Conservation (phyloP, 306 rosid species). For the Trichosanthes truncata region DNA sequence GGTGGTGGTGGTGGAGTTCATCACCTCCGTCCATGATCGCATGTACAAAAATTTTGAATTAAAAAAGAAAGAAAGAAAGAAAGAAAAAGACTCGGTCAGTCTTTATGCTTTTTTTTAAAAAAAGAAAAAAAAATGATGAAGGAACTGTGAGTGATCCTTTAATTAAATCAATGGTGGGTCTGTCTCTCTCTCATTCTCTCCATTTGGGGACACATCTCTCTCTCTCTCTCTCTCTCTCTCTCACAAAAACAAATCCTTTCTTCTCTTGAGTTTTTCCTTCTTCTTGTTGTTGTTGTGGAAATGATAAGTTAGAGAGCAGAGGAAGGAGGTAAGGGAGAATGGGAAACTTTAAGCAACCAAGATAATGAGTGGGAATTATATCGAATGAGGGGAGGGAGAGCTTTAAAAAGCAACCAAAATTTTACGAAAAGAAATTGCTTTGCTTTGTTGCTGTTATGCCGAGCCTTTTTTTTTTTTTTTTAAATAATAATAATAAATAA, state of each 20-base stretch:
- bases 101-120: background rate
- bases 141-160: background rate
- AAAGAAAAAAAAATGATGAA: background rate
- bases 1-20: constrained; percentile 46
- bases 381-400: constrained; percentile 45
- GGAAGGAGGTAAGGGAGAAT: background rate
- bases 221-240: background rate
- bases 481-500: background rate
- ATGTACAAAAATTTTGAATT: constrained; percentile 20
- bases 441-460: constrained; percentile 39
- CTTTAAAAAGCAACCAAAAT: constrained; percentile 74
- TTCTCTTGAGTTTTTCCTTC: constrained; percentile 7
- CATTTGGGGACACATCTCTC: background rate
- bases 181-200: background rate
- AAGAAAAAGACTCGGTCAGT: background rate
- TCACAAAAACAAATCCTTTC: constrained; percentile 7
- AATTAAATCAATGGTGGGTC: constrained; percentile 1
- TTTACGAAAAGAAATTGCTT: constrained; percentile 23
- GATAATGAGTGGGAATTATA: constrained; percentile 93
- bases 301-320: background rate
- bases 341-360: constrained; percentile 71
- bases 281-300: background rate
- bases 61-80: background rate
- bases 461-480: constrained; percentile 7
- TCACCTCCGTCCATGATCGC: constrained; percentile 88